Conservation (phyloP, 2,329 filamentous ascomycete genomes). For the Colletotrichum agaves region DNA sequence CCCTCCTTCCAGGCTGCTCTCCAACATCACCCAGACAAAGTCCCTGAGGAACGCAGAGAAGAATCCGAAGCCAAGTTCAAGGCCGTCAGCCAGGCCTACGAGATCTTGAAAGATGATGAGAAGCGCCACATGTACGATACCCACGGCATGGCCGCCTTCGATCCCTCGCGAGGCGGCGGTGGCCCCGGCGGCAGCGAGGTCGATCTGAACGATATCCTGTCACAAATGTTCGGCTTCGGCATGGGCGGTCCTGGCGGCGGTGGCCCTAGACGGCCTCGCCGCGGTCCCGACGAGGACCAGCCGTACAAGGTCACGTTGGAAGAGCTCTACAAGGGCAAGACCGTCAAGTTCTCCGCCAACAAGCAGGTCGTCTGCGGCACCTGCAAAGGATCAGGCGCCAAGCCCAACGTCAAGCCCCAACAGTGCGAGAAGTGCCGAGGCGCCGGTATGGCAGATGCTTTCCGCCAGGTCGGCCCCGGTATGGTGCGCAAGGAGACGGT, state of each 20-base stretch:
- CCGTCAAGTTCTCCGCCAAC: constrained; percentile 93
- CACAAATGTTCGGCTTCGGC: constrained; percentile 89
- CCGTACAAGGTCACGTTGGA: constrained; percentile 91
- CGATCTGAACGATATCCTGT: constrained; percentile 91
- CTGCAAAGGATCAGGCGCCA: constrained; percentile 91
- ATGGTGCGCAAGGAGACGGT: constrained; percentile 84
- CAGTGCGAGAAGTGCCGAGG: constrained; percentile 88
- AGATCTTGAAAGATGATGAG: constrained; percentile 96
- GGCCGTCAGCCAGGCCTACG: constrained; percentile 91
- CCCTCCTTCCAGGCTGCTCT: constrained; percentile 74
- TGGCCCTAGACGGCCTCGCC: constrained; percentile 70
- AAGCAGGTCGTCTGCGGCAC: constrained; percentile 90
- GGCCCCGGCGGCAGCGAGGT: constrained; percentile 73
- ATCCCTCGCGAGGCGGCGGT: constrained; percentile 73
- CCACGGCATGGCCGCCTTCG: constrained; percentile 96
- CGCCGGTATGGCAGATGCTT: constrained; percentile 78
- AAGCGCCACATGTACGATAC: constrained; percentile 92
- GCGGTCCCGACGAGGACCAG: constrained; percentile 86
- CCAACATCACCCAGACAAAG: constrained; percentile 94
- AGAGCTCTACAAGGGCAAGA: constrained; percentile 98
- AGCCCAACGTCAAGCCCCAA: constrained; percentile 88
- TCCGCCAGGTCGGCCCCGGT: constrained; percentile 87
- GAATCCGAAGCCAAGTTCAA: constrained; percentile 95
- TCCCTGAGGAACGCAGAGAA: constrained; percentile 83
- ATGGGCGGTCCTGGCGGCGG: constrained; percentile 65